A percentile compares a stretch with the other conserved stretches of the same genome.
phyloP scores from a whole-genome alignment of 1,284 basidiomycete species.

The Kwoniella shivajii region DNA sequence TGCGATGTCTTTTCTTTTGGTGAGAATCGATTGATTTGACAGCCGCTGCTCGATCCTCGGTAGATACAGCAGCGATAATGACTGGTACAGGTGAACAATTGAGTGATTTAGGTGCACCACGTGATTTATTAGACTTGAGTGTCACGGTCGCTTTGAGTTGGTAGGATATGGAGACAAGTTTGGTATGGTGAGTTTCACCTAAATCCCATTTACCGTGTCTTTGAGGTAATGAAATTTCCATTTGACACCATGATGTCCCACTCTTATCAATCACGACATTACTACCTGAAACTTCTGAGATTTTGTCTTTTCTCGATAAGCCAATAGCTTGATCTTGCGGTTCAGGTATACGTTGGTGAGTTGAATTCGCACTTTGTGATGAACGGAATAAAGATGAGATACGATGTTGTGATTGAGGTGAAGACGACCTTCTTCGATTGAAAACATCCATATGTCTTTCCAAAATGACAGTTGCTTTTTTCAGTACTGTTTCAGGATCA shows the following conservation, averaged over 20 bases:
- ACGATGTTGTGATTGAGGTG: constrained; percentile 11
- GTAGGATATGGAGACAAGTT: constrained; percentile 33
- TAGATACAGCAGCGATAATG: constrained; percentile 21
- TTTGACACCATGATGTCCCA: constrained; percentile 23
- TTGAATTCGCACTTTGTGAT: constrained; percentile 21
- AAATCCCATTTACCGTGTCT: constrained; percentile 40
- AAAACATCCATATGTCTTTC: constrained; percentile 33
- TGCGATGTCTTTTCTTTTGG: constrained; percentile 24
- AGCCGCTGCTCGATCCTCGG: constrained; percentile 25
- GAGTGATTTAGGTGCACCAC: constrained; percentile 26
- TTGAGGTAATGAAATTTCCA: constrained; percentile 27
- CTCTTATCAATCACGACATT: constrained; percentile 13
- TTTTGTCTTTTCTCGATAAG: constrained; percentile 11
- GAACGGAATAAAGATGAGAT: constrained; percentile 25
- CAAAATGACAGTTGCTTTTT: constrained; percentile 34
- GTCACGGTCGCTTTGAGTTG: constrained; percentile 33
- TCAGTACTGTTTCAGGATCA: constrained; percentile 25
- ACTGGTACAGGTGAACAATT: constrained; percentile 29
- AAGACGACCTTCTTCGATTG: constrained; percentile 2
- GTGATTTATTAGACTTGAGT: constrained; percentile 24
- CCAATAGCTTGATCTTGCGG: neutral
- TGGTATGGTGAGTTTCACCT: constrained; percentile 38
- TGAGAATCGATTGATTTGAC: constrained; percentile 12
- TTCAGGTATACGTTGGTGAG: constrained; percentile 13
- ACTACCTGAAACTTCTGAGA: constrained; percentile 27